These are phyloP conservation scores for Mucor piriformis DNA, from an alignment of 371 early-diverging fungal genomes.

Conservation along the genomic window DNA sequence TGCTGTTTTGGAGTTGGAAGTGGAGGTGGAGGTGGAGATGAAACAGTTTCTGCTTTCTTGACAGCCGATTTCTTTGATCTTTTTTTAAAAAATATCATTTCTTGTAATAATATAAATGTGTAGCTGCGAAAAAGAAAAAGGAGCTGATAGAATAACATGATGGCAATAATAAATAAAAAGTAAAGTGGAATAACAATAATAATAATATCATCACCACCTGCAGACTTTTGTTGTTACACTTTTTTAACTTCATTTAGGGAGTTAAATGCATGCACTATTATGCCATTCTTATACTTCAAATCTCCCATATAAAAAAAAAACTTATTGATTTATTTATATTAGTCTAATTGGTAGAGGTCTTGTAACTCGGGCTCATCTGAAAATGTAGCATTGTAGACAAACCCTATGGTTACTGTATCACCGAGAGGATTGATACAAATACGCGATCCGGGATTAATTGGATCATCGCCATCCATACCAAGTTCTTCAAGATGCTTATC, in stretches of 20 bases:
- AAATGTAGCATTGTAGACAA: slow-evolving; percentile 11
- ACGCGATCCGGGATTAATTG: slow-evolving; percentile 25
- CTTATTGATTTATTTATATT: slow-evolving; percentile 1
- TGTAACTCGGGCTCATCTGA: background rate
- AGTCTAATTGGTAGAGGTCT: background rate
- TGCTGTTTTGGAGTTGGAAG: no score
- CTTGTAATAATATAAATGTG: slow-evolving; percentile 3
- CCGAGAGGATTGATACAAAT: slow-evolving; percentile 15
- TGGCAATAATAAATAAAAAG: background rate
- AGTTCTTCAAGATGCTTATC: slow-evolving; percentile 13
- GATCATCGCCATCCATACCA: slow-evolving; percentile 24
- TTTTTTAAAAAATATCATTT: slow-evolving; percentile 19
- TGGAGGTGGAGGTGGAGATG: no score
- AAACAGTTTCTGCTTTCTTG: background rate
- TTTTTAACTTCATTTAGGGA: background rate
- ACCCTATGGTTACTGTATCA: slow-evolving; percentile 6
- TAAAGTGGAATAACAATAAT: slow-evolving; percentile 1
- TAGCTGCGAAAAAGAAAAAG: slow-evolving; percentile 16
- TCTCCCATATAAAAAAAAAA: background rate
- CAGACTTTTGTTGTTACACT: slow-evolving; percentile 4
- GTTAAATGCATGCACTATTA: background rate
- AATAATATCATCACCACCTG: slow-evolving; percentile 9
- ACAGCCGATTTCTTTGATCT: background rate
- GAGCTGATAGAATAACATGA: slow-evolving; percentile 8
- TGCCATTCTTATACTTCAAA: slow-evolving; percentile 3